phyloP scores from a whole-genome alignment of 1,139 yeast genomes.

The Saccharomyces hybrid region DNA sequence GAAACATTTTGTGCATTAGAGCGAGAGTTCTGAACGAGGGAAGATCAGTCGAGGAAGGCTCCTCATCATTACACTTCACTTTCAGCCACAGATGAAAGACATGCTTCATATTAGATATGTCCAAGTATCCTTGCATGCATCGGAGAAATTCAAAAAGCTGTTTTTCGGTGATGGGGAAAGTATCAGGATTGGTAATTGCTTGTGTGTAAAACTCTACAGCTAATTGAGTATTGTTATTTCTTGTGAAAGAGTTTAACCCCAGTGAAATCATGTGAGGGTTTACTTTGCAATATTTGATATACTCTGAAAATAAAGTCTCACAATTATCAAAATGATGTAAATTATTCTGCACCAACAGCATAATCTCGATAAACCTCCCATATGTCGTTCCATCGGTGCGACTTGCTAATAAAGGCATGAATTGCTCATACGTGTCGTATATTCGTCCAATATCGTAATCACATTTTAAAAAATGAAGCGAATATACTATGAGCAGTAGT shows the following conservation, averaged over 20 bases:
- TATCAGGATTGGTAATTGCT: constrained; percentile 23
- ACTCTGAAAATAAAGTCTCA: constrained; percentile 25
- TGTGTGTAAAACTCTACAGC: constrained; percentile 30
- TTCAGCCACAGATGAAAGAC: constrained; percentile 22
- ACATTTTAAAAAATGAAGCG: constrained; percentile 10
- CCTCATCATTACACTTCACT: constrained; percentile 8
- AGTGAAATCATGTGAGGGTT: constrained; percentile 17
- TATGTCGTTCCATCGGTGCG: constrained; percentile 4
- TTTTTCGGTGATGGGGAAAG: constrained; percentile 18
- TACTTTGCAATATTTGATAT: constrained; percentile 19
- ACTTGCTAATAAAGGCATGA: constrained; percentile 6
- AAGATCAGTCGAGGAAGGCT: constrained; percentile 2
- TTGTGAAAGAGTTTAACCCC: constrained; percentile 26
- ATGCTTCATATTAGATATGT: constrained; percentile 17
- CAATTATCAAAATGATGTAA: constrained; percentile 19
- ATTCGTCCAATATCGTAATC: constrained; percentile 20
- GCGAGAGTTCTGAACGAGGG: constrained; percentile 11
- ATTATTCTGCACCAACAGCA: constrained; percentile 16
- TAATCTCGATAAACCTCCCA: constrained; percentile 11
- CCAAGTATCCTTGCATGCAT: constrained; percentile 15
- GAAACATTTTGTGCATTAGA: constrained; percentile 14
- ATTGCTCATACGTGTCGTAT: constrained; percentile 11
- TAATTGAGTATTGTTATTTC: constrained; percentile 22
- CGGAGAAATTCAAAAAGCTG: constrained; percentile 16
- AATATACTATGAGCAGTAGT: constrained; percentile 12